These are phyloP conservation scores for Vitis hybrid DNA, from an alignment of 177 flowering plant species.

Conservation along the genomic window DNA sequence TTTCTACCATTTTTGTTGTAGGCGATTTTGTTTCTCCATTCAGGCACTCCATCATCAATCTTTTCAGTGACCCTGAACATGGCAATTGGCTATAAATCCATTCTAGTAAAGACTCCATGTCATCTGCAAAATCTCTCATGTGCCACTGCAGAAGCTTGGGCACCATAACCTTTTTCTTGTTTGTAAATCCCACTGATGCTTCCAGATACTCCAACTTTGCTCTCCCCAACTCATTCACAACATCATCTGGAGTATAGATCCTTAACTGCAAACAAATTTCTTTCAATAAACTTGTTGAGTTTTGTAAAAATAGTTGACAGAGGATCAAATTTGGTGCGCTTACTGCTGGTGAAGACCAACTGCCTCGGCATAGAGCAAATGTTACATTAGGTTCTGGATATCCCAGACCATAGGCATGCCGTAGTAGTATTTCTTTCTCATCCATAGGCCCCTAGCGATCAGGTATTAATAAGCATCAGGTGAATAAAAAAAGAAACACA, in stretches of 20 bases:
- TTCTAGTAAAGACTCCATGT: conserved; percentile 70
- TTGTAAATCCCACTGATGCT: conserved; percentile 74
- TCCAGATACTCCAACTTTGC: conserved; percentile 86
- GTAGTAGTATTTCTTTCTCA: conserved; percentile 70
- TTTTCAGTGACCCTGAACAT: conserved; percentile 51
- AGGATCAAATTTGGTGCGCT: conserved; percentile 22
- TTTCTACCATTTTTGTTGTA: conserved; percentile 48
- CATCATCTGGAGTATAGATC: conserved; percentile 70
- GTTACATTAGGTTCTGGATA: conserved; percentile 90
- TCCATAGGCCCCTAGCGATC: conserved; percentile 38
- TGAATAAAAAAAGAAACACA: background rate
- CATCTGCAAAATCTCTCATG: conserved; percentile 88
- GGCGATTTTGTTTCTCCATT: conserved; percentile 47
- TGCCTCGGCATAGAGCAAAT: conserved; percentile 93
- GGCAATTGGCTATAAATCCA: conserved; percentile 95
- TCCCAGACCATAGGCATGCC: conserved; percentile 73
- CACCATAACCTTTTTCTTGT: conserved; percentile 70
- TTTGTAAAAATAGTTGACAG: background rate
- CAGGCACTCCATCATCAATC: conserved; percentile 69
- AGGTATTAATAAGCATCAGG: conserved; percentile 3
- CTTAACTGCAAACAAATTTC: conserved; percentile 52
- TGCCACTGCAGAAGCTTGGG: conserved; percentile 92
- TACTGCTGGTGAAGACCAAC: conserved; percentile 97
- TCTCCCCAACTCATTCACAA: conserved; percentile 65
- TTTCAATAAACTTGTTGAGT: background rate